These are phyloP conservation scores for Chlamydomonas incerta DNA, from an alignment of 139 green algal species.

Conservation along the genomic window DNA sequence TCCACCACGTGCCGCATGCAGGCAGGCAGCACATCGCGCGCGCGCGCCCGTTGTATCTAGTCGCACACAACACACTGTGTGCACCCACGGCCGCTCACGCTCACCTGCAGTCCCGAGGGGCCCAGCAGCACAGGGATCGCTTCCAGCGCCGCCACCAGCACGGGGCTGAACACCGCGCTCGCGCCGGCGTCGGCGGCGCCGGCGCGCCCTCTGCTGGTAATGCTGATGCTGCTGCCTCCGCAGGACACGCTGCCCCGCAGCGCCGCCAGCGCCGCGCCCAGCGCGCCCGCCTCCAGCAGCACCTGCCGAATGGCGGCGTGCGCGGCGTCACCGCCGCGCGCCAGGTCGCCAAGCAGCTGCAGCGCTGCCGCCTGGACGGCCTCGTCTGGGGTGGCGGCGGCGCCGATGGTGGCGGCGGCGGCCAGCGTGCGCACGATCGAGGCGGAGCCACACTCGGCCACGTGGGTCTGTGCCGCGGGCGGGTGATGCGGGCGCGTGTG, in stretches of 20 bases:
- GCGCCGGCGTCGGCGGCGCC: background rate
- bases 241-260: background rate
- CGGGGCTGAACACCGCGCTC: too few species aligned
- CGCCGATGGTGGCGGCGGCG: background rate
- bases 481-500: too few species aligned
- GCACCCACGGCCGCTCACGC: too few species aligned
- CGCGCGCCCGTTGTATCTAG: too few species aligned
- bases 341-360: background rate
- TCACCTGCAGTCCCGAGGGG: too few species aligned
- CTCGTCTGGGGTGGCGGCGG: background rate
- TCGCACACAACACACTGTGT: too few species aligned
- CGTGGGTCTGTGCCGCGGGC: background rate
- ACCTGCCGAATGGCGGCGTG: background rate
- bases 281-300: background rate
- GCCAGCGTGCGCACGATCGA: background rate
- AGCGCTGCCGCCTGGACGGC: background rate
- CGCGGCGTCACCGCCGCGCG: background rate
- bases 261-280: background rate
- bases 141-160: too few species aligned
- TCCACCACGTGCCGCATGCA: too few species aligned
- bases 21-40: too few species aligned
- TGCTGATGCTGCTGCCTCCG: too few species aligned
- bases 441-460: background rate
- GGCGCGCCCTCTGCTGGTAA: too few species aligned
- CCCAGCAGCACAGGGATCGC: too few species aligned